Evolutionary conservation across 2,329 filamentous ascomycete genomes (phyloP), one percentile per base, ranked within the genome.

Genomic region (Penicillium griseofulvum): DNA sequence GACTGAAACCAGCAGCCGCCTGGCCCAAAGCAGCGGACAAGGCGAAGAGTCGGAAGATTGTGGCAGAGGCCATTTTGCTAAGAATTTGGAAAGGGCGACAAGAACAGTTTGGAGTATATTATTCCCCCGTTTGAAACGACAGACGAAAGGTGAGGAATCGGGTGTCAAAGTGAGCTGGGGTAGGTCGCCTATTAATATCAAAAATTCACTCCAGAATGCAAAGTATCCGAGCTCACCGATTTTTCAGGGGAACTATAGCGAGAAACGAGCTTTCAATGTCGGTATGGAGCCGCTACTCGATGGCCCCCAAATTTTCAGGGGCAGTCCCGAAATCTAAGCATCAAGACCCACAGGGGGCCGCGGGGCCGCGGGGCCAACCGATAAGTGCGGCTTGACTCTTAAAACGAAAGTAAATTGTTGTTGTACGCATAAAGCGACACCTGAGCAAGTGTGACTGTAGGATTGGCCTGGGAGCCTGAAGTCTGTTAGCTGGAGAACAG

Each of bases 1-100:
- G 65, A 39, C 61, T 68, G 59, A 71, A 64, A 16, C 56, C 34
- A 57, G 62, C 62, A 36, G 55, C 39, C 19, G 55, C 58, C 43
- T 56, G 58, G 37, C 56, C 45, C 28, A 60, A 34, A 52, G 54
- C 59, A 33, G 49, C 56, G n/a, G 57, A 54, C 31, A 65, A 43
- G 12, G 52, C 50, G 31, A 63, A 46, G 26, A 63, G 24, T 36
- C 49, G 57, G 34, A 57, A 37, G 42, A 56, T 51, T 17, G 52
- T 12, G 48, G 58, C 22, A 22, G 22, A 45, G 41, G 50, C 45
- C 62, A 62, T 64, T 50, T 55, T 56, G 31, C 17, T 45, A 17
- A 22, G 17, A 41, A 29, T 37, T 52, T 9, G n/a, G 16, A 52
- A 56, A 26, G 31, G 22, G 38, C 7, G 22, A 33, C 7, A 45